These are phyloP conservation scores for Fusarium sp. DNA, from an alignment of 2,329 filamentous ascomycete genomes.

Conservation along the genomic window DNA sequence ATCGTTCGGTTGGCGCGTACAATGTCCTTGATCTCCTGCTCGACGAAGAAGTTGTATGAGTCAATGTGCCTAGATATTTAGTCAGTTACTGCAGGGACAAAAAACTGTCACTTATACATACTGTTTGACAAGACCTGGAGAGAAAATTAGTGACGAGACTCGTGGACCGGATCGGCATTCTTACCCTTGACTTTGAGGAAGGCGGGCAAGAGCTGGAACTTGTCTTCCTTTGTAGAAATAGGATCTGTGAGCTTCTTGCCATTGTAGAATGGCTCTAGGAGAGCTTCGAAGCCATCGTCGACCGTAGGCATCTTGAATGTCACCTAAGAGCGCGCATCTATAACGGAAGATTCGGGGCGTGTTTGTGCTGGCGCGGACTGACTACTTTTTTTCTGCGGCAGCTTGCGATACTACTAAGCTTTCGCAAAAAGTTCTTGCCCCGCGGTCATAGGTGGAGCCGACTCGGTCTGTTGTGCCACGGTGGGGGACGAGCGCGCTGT, in stretches of 20 bases:
- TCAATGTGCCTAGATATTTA: constrained; percentile 77
- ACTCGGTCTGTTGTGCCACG: constrained; percentile 39
- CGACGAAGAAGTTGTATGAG: constrained; percentile 98
- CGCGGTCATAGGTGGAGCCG: constrained; percentile 47
- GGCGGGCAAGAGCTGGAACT: constrained; percentile 97
- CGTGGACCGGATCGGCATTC: constrained; percentile 32
- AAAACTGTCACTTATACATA: constrained; percentile 51
- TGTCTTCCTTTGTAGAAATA: constrained; percentile 79
- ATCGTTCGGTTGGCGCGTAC: constrained; percentile 90
- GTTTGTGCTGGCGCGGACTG: constrained; percentile 26
- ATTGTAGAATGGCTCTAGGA: constrained; percentile 75
- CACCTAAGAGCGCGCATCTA: constrained; percentile 51
- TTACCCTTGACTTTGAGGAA: constrained; percentile 94
- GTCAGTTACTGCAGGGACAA: constrained; percentile 22
- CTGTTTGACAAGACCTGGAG: constrained; percentile 84
- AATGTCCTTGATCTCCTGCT: constrained; percentile 97
- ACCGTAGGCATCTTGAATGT: constrained; percentile 62
- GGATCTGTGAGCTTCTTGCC: constrained; percentile 75
- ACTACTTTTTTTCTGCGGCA: constrained; percentile 41
- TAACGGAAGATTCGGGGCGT: constrained; percentile 25
- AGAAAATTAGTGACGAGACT: constrained; percentile 40
- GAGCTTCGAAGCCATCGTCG: constrained; percentile 74
- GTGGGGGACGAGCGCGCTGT: constrained; percentile 46
- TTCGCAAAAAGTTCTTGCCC: constrained; percentile 51
- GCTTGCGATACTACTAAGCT: constrained; percentile 40